Conservation (phyloP, 176 grass and related monocot species). For the Oryza glumipatula region DNA sequence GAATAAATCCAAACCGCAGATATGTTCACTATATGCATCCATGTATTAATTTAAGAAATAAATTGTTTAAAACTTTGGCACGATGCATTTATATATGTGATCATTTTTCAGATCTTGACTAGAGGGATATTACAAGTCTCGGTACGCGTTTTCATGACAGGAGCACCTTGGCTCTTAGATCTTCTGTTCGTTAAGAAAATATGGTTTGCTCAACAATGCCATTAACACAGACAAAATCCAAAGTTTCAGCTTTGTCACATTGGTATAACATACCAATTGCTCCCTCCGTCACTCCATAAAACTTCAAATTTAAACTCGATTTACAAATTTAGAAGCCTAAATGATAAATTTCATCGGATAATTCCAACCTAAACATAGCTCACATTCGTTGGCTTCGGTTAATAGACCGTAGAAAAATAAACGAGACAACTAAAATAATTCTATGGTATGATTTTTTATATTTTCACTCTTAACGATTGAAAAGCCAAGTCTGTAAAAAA, state of each 20-base stretch:
- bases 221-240: neutral
- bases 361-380: neutral
- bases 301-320: neutral
- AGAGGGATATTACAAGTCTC: neutral
- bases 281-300: neutral
- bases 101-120: constrained; percentile 27
- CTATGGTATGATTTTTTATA: too few relatives aligned
- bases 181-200: constrained; percentile 21
- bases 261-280: neutral
- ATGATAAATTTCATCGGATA: neutral
- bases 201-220: neutral
- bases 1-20: constrained; percentile 23
- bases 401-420: too few relatives aligned
- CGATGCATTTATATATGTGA: neutral
- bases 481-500: too few relatives aligned
- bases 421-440: too few relatives aligned
- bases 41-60: neutral
- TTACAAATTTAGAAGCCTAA: neutral
- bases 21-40: constrained; percentile 2
- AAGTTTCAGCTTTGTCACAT: neutral
- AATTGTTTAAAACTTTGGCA: neutral
- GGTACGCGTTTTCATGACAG: constrained; percentile 40
- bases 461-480: too few relatives aligned
- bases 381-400: too few relatives aligned
- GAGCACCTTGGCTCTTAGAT: constrained; percentile 14